These are phyloP conservation scores for Candida oleophila DNA, from an alignment of 805 yeast genomes.

Conservation along the genomic window DNA sequence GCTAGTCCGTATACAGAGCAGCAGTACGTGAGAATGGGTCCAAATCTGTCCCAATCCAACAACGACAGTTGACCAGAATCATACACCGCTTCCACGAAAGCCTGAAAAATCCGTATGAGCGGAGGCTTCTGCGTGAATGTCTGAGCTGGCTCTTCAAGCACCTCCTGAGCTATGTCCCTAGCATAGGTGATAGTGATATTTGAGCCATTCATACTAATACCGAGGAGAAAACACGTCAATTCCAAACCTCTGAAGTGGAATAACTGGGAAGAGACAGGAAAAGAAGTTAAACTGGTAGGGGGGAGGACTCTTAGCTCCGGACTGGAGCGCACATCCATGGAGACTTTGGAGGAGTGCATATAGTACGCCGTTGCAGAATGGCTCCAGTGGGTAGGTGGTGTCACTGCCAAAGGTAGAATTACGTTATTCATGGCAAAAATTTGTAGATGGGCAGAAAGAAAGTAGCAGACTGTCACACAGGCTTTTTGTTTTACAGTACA, in stretches of 20 bases:
- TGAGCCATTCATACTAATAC: neutral
- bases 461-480: too few relatives aligned
- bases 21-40: conserved; percentile 24
- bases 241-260: too few relatives aligned
- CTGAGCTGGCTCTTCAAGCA: neutral
- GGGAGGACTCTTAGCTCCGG: too few relatives aligned
- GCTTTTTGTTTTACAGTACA: too few relatives aligned
- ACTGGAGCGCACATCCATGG: too few relatives aligned
- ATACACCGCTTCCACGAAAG: neutral
- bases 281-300: too few relatives aligned
- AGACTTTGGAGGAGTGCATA: too few relatives aligned
- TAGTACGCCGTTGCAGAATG: too few relatives aligned
- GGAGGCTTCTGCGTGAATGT: neutral
- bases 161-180: neutral
- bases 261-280: too few relatives aligned
- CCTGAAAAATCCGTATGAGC: neutral
- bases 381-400: too few relatives aligned
- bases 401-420: too few relatives aligned
- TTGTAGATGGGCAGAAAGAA: neutral
- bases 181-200: neutral
- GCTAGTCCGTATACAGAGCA: conserved; percentile 37
- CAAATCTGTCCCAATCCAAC: conserved; percentile 8
- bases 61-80: conserved; percentile 1
- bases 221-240: too few relatives aligned
- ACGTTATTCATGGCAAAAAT: neutral